Base-by-base conservation (phyloP, 139 green algal species). In the Coelastrella sp. region DNA sequence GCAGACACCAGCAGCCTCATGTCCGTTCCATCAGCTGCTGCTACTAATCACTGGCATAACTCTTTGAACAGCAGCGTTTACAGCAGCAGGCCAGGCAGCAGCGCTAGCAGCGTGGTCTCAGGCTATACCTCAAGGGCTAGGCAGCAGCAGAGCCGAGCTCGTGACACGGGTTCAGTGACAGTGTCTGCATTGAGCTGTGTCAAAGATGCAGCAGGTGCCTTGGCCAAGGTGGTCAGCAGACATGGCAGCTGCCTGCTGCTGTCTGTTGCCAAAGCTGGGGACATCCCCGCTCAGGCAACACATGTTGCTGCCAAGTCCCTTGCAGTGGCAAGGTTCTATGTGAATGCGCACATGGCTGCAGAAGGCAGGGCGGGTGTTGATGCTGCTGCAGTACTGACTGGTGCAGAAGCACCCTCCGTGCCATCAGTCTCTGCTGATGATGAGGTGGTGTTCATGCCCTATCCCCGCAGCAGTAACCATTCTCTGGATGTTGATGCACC, bases 241-340 rank as follows among this genome's bases (percentile, higher is more conserved):
- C 82, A 75, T 7, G 82, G 82, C 71, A 75, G 41, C 40, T 82
- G 69, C 71, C 41, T 87, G 40, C 69, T 87, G 64, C 67, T 87
- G 53, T 59, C 82, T 4, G 9, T 82, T 11, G 2, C n/a, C 4
- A 63, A 41, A n/a, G 19, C 67, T 8, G 69, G 41, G 0, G 82
- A 67, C 48, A 6, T 43, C 1, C 48, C 50, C 19, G 57, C 67
- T 4, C 50, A 68, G 38, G 82, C 57, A 7, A 87, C 82, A 38
- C 82, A 82, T 78, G 71, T 82, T 6, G 82, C 82, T 41, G 71
- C 71, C 9, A 87, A 87, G 82, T 76, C 82, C n/a, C 71, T 87
- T 5, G 82, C 82, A 19, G 82, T 87, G 3, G 69, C 67, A 5
- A 57, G 82, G 38, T 87, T 87, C 30, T 87, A 87, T 53, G 71